Percentiles rank a stretch among this genome's conserved stretches.
Evolutionary conservation across 805 yeast genomes (phyloP).

Genomic region (Yamadazyma endophytica): DNA sequence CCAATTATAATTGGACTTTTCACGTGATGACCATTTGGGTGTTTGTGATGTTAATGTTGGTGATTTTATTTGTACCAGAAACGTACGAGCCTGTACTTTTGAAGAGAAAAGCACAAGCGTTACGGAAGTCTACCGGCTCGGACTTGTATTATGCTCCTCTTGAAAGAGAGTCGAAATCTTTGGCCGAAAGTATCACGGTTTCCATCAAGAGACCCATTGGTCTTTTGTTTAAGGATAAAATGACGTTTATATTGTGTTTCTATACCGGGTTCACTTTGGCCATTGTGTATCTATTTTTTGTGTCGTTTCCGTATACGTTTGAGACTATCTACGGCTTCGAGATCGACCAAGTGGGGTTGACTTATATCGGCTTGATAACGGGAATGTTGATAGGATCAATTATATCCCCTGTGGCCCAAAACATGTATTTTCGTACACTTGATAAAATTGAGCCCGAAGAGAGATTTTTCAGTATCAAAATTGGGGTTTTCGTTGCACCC

Average conservation of each 20-base stretch:
- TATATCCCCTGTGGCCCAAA: constrained; percentile 33
- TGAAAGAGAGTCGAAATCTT: constrained; percentile 21
- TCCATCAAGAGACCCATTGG: constrained; percentile 21
- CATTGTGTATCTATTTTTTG: constrained; percentile 37
- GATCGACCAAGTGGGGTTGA: constrained; percentile 21
- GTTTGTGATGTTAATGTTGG: constrained; percentile 13
- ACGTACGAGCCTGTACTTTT: constrained; percentile 25
- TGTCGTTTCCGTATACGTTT: constrained; percentile 37
- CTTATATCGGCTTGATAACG: constrained; percentile 30
- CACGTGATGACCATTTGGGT: constrained; percentile 23
- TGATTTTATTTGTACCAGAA: constrained; percentile 22
- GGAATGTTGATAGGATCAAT: constrained; percentile 33
- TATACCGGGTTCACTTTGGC: constrained; percentile 45
- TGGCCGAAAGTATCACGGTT: constrained; percentile 15
- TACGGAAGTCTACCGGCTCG: constrained; percentile 33
- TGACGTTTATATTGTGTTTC: constrained; percentile 26
- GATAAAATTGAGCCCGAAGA: too few relatives aligned
- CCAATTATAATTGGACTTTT: constrained; percentile 23
- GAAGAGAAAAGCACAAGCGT: constrained; percentile 19
- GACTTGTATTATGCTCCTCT: constrained; percentile 35
- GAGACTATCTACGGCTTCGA: constrained; percentile 33
- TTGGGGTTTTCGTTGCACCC: constrained; percentile 66
- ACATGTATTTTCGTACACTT: too few relatives aligned
- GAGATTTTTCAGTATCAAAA: constrained; percentile 67
- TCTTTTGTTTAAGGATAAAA: constrained; percentile 21